phyloP scores from a whole-genome alignment of 257 asterid genomes.

The Ophiorrhiza pumila region DNA sequence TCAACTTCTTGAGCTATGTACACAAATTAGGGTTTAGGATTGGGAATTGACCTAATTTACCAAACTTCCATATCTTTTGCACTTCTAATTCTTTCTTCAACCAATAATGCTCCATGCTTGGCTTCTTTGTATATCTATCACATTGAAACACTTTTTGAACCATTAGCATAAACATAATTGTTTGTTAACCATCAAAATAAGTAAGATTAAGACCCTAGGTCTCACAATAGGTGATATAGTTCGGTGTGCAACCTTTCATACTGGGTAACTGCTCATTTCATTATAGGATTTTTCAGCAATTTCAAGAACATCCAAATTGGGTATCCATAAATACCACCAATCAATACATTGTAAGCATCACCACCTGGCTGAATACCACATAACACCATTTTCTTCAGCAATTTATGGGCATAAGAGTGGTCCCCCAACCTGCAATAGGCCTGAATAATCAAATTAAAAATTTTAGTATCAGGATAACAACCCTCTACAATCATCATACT shows the following conservation, averaged over 20 bases:
- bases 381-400: constrained; percentile 74
- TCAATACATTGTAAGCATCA: constrained; percentile 72
- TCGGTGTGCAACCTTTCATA: constrained; percentile 73
- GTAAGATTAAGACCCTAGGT: too few relatives aligned
- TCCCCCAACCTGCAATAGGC: constrained; percentile 78
- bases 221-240: constrained; percentile 77
- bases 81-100: too few relatives aligned
- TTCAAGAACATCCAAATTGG: constrained; percentile 48
- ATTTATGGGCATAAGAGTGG: constrained; percentile 69
- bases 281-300: constrained; percentile 76
- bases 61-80: too few relatives aligned
- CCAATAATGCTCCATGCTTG: too few relatives aligned
- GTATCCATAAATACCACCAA: constrained; percentile 85
- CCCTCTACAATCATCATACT: constrained; percentile 94
- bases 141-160: too few relatives aligned
- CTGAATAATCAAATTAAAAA: constrained; percentile 75
- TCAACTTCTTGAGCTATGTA: too few relatives aligned
- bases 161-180: too few relatives aligned
- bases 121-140: too few relatives aligned
- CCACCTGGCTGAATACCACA: constrained; percentile 84
- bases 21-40: too few relatives aligned
- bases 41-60: too few relatives aligned
- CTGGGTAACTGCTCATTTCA: constrained; percentile 76
- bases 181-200: too few relatives aligned
- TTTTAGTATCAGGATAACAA: constrained; percentile 78